A percentile compares a stretch with the other conserved stretches of the same genome.
phyloP scores from a whole-genome alignment of 208 protist species.

The Herpetomonas tarakana region DNA sequence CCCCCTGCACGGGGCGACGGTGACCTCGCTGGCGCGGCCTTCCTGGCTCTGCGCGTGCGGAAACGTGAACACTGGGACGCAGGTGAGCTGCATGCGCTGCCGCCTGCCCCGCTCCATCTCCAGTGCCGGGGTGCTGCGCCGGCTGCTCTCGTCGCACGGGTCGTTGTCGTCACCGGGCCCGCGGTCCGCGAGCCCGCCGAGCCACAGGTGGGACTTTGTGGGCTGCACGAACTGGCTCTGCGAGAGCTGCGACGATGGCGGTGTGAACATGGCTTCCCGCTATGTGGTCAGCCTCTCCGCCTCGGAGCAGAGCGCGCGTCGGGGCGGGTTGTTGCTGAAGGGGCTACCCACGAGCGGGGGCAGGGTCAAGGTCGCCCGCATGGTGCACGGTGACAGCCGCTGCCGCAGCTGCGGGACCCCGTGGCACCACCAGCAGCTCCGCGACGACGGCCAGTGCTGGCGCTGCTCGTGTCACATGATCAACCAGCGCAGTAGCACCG shows the following conservation, averaged over 20 bases:
- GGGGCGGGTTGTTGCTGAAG: too few relatives aligned
- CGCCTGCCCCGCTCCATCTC: conserved; percentile 49
- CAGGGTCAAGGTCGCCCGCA: conserved; percentile 27
- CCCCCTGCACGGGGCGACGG: conserved; percentile 47
- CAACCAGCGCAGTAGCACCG: conserved; percentile 17
- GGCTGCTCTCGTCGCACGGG: conserved; percentile 28
- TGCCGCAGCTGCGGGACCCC: conserved; percentile 53
- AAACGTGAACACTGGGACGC: conserved; percentile 19
- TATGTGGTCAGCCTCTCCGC: conserved; percentile 32
- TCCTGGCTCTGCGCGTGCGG: conserved; percentile 76
- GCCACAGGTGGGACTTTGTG: conserved; percentile 43
- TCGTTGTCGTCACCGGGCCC: background rate
- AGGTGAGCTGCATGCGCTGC: conserved; percentile 53
- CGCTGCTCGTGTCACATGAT: conserved; percentile 74
- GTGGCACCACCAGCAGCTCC: conserved; percentile 63
- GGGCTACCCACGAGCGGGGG: too few relatives aligned
- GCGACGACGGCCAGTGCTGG: conserved; percentile 28
- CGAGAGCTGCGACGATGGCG: conserved; percentile 37
- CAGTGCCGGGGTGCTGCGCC: conserved; percentile 10
- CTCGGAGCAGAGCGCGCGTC: background rate
- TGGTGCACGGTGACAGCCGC: conserved; percentile 22
- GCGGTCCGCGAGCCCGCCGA: background rate
- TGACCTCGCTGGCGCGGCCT: conserved; percentile 8
- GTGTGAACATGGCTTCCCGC: conserved; percentile 54
- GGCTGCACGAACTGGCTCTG: conserved; percentile 70